Base-by-base conservation (phyloP, 2,329 filamentous ascomycete species). In the Cladosporium austrohemisphaericum region DNA sequence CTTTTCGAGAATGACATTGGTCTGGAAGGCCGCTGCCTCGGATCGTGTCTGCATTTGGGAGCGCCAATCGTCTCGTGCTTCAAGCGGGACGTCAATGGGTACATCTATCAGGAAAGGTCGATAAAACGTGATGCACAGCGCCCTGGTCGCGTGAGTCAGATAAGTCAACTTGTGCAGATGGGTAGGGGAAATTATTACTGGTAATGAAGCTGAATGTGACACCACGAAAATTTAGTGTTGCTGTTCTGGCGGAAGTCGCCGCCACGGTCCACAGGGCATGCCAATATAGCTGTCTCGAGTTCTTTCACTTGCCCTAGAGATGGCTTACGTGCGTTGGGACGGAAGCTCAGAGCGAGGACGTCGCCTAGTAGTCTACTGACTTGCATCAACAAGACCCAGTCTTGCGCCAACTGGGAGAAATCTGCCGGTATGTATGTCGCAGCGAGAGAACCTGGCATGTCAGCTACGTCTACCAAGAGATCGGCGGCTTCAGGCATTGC, bases 381-480 rank as follows among this genome's bases (percentile, higher is more conserved):
- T 19, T 52, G 40, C 20, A 54, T 47, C 19, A 54, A 33, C 26
- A 50, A 32, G 10, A 40, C 48, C 52, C 49, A 54, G 23, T 52
- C 48, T 16, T 50, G 49, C 11, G 31, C 45, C 1, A 54, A 31
- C 11, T 52, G 52, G 3, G 35, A 38, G 4, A 41, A 40, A 18
- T 54, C 49, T 18, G 26, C 32, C 6, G 49, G 40, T 4, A 52
- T 50, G 20, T 50, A 54, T 16, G 49, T 50, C 18, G 22, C 41
- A 18, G 44, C 48, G 5, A 47, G 22, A 8, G 41, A 26, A 2
- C 44, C 44, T 8, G 49, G 44, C 20, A 47, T 50, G 22, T 50
- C 45, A 3, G 49, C 29, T n/a, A 53, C 43, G 11, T 51, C 49
- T 29, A 41, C 11, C 35, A 54, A 33, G 8, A 41, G 41, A 20